These are phyloP conservation scores for Mucor indicus DNA, from an alignment of 371 early-diverging fungal genomes.

Conservation along the genomic window DNA sequence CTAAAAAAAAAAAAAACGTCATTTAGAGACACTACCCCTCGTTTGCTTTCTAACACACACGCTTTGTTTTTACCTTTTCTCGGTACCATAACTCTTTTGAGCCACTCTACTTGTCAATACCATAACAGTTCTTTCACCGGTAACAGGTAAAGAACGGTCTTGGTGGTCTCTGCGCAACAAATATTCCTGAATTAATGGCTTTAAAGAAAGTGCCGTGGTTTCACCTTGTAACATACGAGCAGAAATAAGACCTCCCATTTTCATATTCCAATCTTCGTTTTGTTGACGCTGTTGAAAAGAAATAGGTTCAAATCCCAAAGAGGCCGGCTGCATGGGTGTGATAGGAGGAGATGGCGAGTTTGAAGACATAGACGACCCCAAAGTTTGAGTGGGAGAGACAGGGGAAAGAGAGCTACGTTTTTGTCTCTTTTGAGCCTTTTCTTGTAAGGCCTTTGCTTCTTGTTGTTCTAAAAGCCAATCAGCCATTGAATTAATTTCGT, in stretches of 20 bases:
- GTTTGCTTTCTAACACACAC: too few relatives aligned
- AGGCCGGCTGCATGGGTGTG: slow-evolving; percentile 28
- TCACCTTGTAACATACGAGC: slow-evolving; percentile 12
- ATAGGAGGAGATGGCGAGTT: slow-evolving; percentile 36
- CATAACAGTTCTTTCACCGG: slow-evolving; percentile 70
- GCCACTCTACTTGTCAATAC: slow-evolving; percentile 79
- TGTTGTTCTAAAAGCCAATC: slow-evolving; percentile 21
- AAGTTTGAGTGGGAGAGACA: slow-evolving; percentile 11
- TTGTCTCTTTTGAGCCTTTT: slow-evolving; percentile 15
- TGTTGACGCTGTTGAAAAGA: slow-evolving; percentile 4
- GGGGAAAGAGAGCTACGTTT: slow-evolving; percentile 20
- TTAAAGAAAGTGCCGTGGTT: slow-evolving; percentile 13
- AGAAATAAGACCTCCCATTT: slow-evolving; percentile 2
- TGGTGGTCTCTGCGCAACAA: slow-evolving; percentile 34
- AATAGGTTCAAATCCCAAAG: slow-evolving; percentile 19
- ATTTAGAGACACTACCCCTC: too few relatives aligned
- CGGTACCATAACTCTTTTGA: slow-evolving; percentile 84
- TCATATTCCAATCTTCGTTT: slow-evolving; percentile 4
- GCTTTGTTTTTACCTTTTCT: slow-evolving; percentile 64
- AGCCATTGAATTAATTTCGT: slow-evolving; percentile 19
- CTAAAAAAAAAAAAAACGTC: slow-evolving; percentile 11
- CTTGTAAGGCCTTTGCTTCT: slow-evolving; percentile 8
- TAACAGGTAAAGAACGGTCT: slow-evolving; percentile 60
- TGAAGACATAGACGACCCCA: slow-evolving; percentile 19
- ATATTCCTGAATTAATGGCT: slow-evolving; percentile 45